Percentiles rank a stretch among this genome's conserved stretches.
Evolutionary conservation across 345 rosid species (phyloP).

Genomic region (Mallotus nudiflorus): DNA sequence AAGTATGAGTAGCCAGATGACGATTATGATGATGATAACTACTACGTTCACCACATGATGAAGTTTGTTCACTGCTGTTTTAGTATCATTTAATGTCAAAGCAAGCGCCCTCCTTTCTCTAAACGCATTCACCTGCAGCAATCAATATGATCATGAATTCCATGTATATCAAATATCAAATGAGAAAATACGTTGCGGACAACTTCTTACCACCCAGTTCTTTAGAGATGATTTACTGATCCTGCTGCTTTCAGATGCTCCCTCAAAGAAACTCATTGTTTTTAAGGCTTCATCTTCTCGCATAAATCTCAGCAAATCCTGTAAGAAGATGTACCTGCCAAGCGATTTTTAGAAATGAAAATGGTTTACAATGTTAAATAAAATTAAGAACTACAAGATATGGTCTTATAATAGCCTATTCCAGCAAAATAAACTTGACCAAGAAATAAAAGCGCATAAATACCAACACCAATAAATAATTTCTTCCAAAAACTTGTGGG

Average conservation of each 20-base stretch:
- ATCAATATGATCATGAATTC: too few species aligned
- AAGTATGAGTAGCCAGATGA: slow-evolving; percentile 74
- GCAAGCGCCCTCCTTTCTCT: slow-evolving; percentile 95
- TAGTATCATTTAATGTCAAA: slow-evolving; percentile 84
- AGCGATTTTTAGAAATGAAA: too few species aligned
- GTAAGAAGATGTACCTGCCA: slow-evolving; percentile 61
- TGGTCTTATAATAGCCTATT: too few species aligned
- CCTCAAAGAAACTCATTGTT: slow-evolving; percentile 72
- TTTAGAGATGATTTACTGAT: slow-evolving; percentile 70
- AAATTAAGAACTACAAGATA: too few species aligned
- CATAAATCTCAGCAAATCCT: slow-evolving; percentile 72
- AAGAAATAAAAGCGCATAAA: too few species aligned
- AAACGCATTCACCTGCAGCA: slow-evolving; percentile 68
- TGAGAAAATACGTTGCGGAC: not conserved
- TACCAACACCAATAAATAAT: not conserved
- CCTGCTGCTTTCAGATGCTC: slow-evolving; percentile 55
- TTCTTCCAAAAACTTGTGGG: too few species aligned
- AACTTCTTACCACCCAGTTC: slow-evolving; percentile 80
- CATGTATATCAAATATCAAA: too few species aligned
- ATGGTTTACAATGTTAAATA: too few species aligned
- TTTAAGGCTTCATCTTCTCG: slow-evolving; percentile 65
- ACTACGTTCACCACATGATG: slow-evolving; percentile 63
- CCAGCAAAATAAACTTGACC: too few species aligned
- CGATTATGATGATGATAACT: slow-evolving; percentile 41
- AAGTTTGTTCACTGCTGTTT: slow-evolving; percentile 90